A percentile compares a stretch with the other conserved stretches of the same genome.
Conservation (phyloP, 306 rosid genomes). For the Styphnolobium japonicum region DNA sequence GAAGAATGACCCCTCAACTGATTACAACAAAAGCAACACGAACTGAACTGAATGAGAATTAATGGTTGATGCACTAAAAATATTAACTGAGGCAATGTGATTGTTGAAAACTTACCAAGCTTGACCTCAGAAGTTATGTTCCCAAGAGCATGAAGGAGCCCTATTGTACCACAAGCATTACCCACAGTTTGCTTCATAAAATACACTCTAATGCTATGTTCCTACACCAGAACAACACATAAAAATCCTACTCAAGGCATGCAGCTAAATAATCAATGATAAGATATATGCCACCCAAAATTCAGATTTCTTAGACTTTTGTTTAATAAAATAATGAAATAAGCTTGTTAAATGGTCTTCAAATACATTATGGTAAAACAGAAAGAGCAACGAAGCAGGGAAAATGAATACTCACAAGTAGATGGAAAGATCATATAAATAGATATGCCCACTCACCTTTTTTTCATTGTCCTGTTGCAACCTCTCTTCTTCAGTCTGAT, state of each 20-base stretch:
- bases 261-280: not conserved
- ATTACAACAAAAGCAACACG: conserved; percentile 24
- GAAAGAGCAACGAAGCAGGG: not conserved
- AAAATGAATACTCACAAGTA: not conserved
- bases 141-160: conserved; percentile 94
- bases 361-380: not conserved
- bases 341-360: not conserved
- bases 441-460: conserved; percentile 43
- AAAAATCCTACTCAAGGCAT: not conserved
- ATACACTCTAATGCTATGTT: conserved; percentile 56
- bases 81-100: not conserved
- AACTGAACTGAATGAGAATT: conserved; percentile 4
- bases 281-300: not conserved
- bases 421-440: not conserved
- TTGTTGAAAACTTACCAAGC: conserved; percentile 51
- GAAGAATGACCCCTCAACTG: conserved; percentile 81
- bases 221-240: conserved; percentile 46
- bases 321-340: not conserved
- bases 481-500: conserved; percentile 90
- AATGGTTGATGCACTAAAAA: not conserved
- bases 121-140: conserved; percentile 77
- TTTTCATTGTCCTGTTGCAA: conserved; percentile 53
- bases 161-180: conserved; percentile 96
- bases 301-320: not conserved
- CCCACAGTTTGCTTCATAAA: conserved; percentile 93